Evolutionary conservation across 2,329 filamentous ascomycete genomes (phyloP).

Genomic region (Volutella citrinella): DNA sequence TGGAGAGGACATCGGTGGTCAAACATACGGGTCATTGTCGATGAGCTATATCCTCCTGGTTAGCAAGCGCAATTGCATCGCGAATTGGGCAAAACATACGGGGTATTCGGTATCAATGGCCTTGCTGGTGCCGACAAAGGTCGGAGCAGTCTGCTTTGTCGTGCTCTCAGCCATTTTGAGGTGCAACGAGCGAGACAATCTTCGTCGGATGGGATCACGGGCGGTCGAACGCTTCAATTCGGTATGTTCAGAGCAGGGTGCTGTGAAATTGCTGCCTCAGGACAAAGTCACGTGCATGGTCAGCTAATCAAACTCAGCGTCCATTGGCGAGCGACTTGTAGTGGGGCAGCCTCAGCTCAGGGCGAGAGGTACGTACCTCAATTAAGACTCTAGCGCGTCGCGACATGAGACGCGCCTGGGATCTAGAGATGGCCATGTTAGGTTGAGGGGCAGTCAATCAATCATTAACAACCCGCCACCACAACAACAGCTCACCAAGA

Average conservation of each 20-base stretch:
- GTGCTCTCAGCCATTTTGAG: slow-evolving; percentile 37
- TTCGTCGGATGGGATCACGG: slow-evolving; percentile 27
- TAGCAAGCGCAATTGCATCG: slow-evolving; percentile 15
- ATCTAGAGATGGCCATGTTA: background rate
- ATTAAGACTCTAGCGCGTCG: background rate
- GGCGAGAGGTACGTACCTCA: background rate
- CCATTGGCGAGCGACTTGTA: slow-evolving; percentile 17
- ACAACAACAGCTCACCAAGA: background rate
- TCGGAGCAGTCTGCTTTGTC: slow-evolving; percentile 34
- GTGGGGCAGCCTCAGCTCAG: slow-evolving; percentile 2
- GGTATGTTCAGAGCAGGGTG: slow-evolving; percentile 21
- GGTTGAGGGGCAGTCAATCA: background rate
- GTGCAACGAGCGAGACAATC: slow-evolving; percentile 26
- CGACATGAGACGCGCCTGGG: background rate
- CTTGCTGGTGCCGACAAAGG: slow-evolving; percentile 58
- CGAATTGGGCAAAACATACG: slow-evolving; percentile 52
- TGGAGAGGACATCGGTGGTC: too few relatives aligned
- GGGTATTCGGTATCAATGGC: slow-evolving; percentile 80
- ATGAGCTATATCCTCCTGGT: slow-evolving; percentile 69
- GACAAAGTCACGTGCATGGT: slow-evolving; percentile 28
- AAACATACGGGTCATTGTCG: slow-evolving; percentile 89
- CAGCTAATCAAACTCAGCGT: slow-evolving; percentile 10
- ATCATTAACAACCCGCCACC: too few relatives aligned
- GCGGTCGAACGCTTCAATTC: too few relatives aligned
- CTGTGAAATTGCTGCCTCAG: slow-evolving; percentile 28